Evolutionary conservation across 257 asterid genomes (phyloP).

Genomic region (Lycium barbarum): DNA sequence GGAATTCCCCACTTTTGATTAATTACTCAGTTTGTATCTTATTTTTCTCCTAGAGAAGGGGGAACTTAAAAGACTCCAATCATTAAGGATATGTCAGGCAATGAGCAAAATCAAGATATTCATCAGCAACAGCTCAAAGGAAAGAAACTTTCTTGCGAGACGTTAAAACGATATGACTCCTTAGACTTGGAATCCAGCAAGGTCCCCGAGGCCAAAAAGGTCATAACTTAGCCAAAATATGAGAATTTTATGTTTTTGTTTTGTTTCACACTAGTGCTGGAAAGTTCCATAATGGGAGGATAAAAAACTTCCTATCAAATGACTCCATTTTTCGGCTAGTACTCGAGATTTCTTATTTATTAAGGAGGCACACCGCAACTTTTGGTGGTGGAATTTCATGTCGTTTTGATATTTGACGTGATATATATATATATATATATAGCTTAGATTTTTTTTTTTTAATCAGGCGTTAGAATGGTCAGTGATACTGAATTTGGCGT

Average conservation of each 20-base stretch:
- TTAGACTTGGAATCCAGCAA: conserved; percentile 23
- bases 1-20: not conserved
- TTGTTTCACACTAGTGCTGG: not conserved
- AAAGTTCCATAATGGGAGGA: not conserved
- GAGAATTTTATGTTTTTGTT: not conserved
- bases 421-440: not conserved
- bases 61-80: not conserved
- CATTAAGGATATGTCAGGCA: not conserved
- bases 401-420: not conserved
- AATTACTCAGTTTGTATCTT: not conserved
- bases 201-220: conserved; percentile 9
- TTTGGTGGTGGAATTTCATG: not conserved
- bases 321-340: not conserved
- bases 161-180: conserved; percentile 5
- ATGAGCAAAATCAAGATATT: not conserved
- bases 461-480: conserved; percentile 8
- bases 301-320: not conserved
- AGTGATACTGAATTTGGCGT: conserved; percentile 43
- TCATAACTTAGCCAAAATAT: not conserved
- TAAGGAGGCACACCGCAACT: not conserved
- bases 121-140: not conserved
- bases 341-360: too few species aligned
- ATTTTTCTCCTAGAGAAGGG: not conserved
- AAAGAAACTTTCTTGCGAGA: not conserved
- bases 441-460: not conserved